Percentiles rank a stretch among this genome's conserved stretches.
Evolutionary conservation across 2,329 filamentous ascomycete genomes (phyloP).

Genomic region (Boeremia lycopersici): DNA sequence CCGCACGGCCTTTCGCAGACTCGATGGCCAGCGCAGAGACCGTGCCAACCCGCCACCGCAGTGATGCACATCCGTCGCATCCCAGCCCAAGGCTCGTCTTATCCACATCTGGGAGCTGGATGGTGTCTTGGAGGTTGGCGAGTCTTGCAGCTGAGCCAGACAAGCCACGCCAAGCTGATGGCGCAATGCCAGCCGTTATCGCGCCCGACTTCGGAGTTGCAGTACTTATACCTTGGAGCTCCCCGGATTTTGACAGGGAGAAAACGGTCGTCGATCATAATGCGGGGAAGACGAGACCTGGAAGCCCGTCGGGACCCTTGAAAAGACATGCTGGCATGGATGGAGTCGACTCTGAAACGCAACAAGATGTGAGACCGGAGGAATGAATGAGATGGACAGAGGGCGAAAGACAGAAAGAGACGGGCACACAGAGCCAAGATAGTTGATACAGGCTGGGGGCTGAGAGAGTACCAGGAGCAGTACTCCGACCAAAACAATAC

Average conservation of each 20-base stretch:
- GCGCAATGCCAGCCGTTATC: slow-evolving; percentile 15
- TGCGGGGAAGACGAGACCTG: neutral
- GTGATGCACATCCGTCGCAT: neutral
- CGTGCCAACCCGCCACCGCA: neutral
- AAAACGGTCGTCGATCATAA: neutral
- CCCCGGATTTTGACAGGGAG: neutral
- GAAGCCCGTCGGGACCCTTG: neutral
- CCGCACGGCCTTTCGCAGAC: neutral
- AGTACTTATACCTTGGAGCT: slow-evolving; percentile 10
- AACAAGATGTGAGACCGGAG: neutral
- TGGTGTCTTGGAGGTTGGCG: slow-evolving; percentile 6
- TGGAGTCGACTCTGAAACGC: neutral
- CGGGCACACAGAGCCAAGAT: neutral
- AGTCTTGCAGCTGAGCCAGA: slow-evolving; percentile 12
- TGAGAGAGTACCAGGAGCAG: neutral
- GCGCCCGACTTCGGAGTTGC: slow-evolving; percentile 15
- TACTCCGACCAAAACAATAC: no score
- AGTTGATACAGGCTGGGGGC: neutral
- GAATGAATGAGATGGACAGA: neutral
- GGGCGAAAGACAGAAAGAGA: slow-evolving; percentile 12
- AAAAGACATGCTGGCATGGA: neutral
- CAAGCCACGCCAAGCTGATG: slow-evolving; percentile 19
- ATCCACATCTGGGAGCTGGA: neutral
- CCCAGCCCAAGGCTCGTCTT: slow-evolving; percentile 5
- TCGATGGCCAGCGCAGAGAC: neutral